These are phyloP conservation scores for Ophiostoma sp. DNA, from an alignment of 2,329 filamentous ascomycete species.

Conservation along the genomic window DNA sequence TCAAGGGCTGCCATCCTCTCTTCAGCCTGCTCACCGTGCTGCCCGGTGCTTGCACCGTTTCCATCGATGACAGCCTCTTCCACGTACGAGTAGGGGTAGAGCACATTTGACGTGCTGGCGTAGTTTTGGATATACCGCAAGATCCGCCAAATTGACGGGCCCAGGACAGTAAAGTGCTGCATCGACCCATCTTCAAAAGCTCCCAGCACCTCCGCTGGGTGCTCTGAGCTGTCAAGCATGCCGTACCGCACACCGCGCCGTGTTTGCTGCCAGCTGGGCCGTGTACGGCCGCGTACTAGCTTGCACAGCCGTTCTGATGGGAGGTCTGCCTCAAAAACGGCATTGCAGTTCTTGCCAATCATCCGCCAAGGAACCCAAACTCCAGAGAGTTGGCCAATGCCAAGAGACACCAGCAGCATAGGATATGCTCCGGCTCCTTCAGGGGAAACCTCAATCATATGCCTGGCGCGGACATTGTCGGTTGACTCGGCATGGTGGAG, in stretches of 20 bases:
- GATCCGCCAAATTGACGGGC: conserved; percentile 58
- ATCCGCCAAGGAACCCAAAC: conserved; percentile 47
- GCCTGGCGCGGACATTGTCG: conserved; percentile 37
- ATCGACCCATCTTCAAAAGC: conserved; percentile 64
- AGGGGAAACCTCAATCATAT: conserved; percentile 43
- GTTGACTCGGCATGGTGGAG: conserved; percentile 44
- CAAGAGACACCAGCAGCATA: conserved; percentile 46
- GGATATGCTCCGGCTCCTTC: conserved; percentile 33
- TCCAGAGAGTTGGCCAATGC: conserved; percentile 44
- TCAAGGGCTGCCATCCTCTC: conserved; percentile 32
- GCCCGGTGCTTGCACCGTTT: neutral
- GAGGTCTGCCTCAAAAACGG: conserved; percentile 54
- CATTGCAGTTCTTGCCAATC: conserved; percentile 39
- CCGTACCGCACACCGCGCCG: conserved; percentile 39
- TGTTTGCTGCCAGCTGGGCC: conserved; percentile 47
- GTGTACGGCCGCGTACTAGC: conserved; percentile 49
- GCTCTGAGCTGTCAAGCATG: conserved; percentile 39
- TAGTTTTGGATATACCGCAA: conserved; percentile 70
- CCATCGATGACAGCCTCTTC: conserved; percentile 13
- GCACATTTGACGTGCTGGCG: conserved; percentile 43
- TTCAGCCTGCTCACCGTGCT: conserved; percentile 24
- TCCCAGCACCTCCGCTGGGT: conserved; percentile 53
- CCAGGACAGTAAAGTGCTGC: conserved; percentile 63
- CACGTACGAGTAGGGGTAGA: conserved; percentile 47
- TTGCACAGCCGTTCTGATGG: conserved; percentile 49